Evolutionary conservation across 495 filamentous ascomycete genomes (phyloP), one percentile per base, ranked within the genome.

Genomic region (Glutinoglossum americanum): DNA sequence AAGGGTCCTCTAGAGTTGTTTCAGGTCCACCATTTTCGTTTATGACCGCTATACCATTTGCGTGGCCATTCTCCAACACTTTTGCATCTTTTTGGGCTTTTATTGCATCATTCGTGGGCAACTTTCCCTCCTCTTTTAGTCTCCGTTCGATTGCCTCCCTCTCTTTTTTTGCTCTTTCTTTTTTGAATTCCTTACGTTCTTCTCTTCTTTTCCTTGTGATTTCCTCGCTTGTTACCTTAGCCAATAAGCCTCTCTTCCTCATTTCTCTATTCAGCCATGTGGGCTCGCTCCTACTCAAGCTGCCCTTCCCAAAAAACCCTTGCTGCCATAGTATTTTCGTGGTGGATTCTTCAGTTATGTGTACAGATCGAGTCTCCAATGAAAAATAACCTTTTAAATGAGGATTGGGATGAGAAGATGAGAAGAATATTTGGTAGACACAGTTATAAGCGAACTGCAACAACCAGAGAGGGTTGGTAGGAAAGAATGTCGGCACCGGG

Each of bases 241-340:
- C 77, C 30, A 77, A 68, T 11, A 80, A 61, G 3, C 85, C 87
- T 47, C 78, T 73, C 59, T 80, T 76, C 54, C 78, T 78, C 64
- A 84, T 85, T 65, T 94, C 87, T 54, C 85, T 74, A 54, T 83
- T 84, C 55, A 96, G 67, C 92, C 92, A 99, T 57, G 79, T 87
- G 2, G 90, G 92, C 66, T 97, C 89, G 69, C 87, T 94, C 62
- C 92, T 80, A 67, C 89, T 95, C 59, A 97, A 73, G 56, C 71
- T 87, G 51, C 92, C 92, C 69, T 94, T 96, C 47, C 92, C 92
- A 67, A 87, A 99, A 69, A 97, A 97, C 0, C 92, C 92, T 65
- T 86, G 82, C 66, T 94, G 84, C 92, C 92, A 99, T 28, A 99
- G 70, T 9, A 81, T 84, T 39, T 82, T 76, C 51, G 93, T 81